These are phyloP conservation scores for Cystofilobasidium bisporidii DNA, from an alignment of 768 basidiomycete genomes.

Conservation along the genomic window DNA sequence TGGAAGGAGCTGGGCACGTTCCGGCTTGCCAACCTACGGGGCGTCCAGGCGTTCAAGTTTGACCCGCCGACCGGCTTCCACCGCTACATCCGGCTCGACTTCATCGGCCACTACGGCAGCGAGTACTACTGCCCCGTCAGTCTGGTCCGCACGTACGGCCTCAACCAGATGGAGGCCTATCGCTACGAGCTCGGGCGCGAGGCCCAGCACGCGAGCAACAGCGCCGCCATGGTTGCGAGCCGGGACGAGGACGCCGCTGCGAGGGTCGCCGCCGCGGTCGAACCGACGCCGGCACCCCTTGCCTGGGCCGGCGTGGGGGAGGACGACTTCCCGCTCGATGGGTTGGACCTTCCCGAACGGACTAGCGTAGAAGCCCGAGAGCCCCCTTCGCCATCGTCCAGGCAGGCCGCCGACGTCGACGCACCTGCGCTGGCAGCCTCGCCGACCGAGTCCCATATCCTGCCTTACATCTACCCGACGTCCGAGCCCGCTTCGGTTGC, in stretches of 20 bases:
- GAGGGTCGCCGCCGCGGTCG: not conserved
- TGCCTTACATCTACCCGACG: not conserved
- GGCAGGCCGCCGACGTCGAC: too few species aligned
- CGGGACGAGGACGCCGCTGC: not conserved
- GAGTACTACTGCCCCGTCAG: slow-evolving; percentile 96
- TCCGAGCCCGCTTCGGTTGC: not conserved
- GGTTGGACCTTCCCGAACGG: too few species aligned
- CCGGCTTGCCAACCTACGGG: slow-evolving; percentile 75
- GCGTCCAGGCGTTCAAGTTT: slow-evolving; percentile 47
- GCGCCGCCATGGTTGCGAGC: not conserved
- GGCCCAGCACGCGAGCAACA: not conserved
- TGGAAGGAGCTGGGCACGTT: slow-evolving; percentile 71
- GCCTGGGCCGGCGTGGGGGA: not conserved
- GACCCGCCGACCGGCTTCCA: slow-evolving; percentile 53
- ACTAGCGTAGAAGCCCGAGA: too few species aligned
- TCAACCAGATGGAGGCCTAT: slow-evolving; percentile 90
- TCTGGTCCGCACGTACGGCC: slow-evolving; percentile 82
- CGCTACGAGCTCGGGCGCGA: slow-evolving; percentile 23
- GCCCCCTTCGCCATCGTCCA: too few species aligned
- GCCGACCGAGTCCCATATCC: not conserved
- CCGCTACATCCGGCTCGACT: slow-evolving; percentile 86
- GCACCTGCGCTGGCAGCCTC: not conserved
- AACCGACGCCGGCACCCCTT: too few species aligned
- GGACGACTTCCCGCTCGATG: too few species aligned
- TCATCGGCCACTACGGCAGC: slow-evolving; percentile 81